Percentiles rank a stretch among this genome's conserved stretches.
These are phyloP conservation scores for Trichosphaerium sp. DNA, from an alignment of 78 protist genomes.

Conservation along the genomic window DNA sequence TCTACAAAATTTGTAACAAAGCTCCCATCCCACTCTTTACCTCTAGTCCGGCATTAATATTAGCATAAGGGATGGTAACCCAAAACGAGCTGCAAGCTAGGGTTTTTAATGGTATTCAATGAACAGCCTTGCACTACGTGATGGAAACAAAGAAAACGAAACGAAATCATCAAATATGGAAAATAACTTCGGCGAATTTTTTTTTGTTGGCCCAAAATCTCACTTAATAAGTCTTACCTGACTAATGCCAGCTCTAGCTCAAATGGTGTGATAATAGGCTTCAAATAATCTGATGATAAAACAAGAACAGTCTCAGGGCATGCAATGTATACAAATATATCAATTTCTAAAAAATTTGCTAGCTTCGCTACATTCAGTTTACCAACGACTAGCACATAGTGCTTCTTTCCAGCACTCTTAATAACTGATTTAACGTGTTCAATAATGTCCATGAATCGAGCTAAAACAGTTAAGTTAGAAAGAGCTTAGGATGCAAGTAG, in stretches of 20 bases:
- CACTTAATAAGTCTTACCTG: background rate
- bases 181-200: background rate
- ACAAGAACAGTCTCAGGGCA: conserved; percentile 62
- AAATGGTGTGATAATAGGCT: conserved; percentile 74
- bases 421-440: conserved; percentile 12
- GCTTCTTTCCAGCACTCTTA: conserved; percentile 33
- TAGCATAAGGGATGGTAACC: background rate
- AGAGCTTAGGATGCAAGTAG: too few species aligned
- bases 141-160: background rate
- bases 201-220: background rate
- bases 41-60: background rate
- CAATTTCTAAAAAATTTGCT: conserved; percentile 76
- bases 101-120: background rate
- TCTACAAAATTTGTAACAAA: conserved; percentile 27
- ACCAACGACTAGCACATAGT: conserved; percentile 60
- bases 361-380: conserved; percentile 70
- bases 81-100: background rate
- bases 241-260: conserved; percentile 56
- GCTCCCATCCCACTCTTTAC: conserved; percentile 38
- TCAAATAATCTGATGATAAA: conserved; percentile 41
- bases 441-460: conserved; percentile 11
- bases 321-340: conserved; percentile 58
- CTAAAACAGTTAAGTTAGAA: background rate
- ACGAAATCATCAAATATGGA: background rate
- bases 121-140: background rate